Conservation (phyloP, 1,284 basidiomycete species). For the Pseudozyma tsukubaensis region DNA sequence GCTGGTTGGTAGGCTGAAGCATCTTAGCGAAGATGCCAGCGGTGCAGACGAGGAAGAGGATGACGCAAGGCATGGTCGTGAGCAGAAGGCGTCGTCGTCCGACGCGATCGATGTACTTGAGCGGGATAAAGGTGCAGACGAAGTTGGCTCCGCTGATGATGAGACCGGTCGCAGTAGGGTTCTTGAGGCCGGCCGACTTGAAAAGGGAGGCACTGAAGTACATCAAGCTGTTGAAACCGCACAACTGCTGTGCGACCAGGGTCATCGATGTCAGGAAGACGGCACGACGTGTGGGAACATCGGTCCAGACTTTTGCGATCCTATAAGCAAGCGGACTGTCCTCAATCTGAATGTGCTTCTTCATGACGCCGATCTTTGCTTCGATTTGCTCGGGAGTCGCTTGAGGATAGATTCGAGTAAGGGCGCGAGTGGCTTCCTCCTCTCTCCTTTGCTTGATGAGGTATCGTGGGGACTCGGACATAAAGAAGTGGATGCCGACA, state of each 20-base stretch:
- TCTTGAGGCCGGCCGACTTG: constrained; percentile 66
- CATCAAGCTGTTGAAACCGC: constrained; percentile 70
- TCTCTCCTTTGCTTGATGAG: constrained; percentile 62
- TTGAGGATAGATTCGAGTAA: constrained; percentile 59
- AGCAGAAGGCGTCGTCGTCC: constrained; percentile 82
- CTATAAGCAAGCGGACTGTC: constrained; percentile 20
- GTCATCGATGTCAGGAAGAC: constrained; percentile 43
- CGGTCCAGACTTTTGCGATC: constrained; percentile 44
- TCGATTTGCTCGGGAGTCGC: constrained; percentile 66
- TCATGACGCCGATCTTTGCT: constrained; percentile 67
- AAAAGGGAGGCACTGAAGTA: constrained; percentile 69
- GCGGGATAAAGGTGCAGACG: constrained; percentile 81
- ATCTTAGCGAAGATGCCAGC: constrained; percentile 81
- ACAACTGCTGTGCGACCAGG: constrained; percentile 64
- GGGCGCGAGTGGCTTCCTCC: constrained; percentile 61
- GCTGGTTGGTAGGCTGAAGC: constrained; percentile 77
- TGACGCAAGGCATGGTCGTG: constrained; percentile 81
- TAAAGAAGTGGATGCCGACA: constrained; percentile 64
- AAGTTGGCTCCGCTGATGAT: constrained; percentile 72
- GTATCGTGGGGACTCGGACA: constrained; percentile 69
- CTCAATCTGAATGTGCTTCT: constrained; percentile 63
- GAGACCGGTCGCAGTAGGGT: constrained; percentile 65
- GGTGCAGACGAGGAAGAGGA: constrained; percentile 77
- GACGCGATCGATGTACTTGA: constrained; percentile 79
- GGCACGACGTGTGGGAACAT: constrained; percentile 36